Conservation (phyloP, 371 early-diverging fungal species). For the Modicella reniformis region DNA sequence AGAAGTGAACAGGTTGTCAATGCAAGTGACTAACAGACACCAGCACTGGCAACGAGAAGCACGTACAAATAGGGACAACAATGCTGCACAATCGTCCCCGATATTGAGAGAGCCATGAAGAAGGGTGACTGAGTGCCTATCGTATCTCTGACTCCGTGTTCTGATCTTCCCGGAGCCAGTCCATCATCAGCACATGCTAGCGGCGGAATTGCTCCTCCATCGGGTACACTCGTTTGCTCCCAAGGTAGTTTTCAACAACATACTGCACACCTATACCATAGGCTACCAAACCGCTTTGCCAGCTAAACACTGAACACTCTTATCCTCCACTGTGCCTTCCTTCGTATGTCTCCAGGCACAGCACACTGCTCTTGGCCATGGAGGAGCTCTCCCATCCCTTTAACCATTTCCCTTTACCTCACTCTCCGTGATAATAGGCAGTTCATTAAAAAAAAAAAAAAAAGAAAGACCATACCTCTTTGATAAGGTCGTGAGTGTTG, state of each 20-base stretch:
- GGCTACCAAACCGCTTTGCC: no score
- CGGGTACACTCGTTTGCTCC: not conserved
- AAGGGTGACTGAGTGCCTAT: constrained; percentile 8
- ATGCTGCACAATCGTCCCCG: not conserved
- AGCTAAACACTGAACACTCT: no score
- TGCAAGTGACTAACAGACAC: not conserved
- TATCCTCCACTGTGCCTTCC: no score
- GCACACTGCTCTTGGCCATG: not conserved
- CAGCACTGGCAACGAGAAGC: not conserved
- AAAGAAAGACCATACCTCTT: constrained; percentile 39
- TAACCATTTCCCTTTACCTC: no score
- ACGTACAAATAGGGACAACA: not conserved
- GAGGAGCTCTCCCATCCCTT: not conserved
- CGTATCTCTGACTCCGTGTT: not conserved
- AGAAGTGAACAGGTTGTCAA: not conserved
- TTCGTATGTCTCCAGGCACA: no score
- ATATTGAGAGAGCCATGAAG: not conserved
- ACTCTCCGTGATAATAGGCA: no score
- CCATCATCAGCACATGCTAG: not conserved
- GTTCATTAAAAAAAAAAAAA: no score
- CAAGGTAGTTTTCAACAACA: not conserved
- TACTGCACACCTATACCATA: not conserved
- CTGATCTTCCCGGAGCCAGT: not conserved
- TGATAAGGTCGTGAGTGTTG: constrained; percentile 53
- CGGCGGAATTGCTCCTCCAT: not conserved